Conservation (phyloP, 2,329 filamentous ascomycete species). For the Allantophomopsis cytisporea region DNA sequence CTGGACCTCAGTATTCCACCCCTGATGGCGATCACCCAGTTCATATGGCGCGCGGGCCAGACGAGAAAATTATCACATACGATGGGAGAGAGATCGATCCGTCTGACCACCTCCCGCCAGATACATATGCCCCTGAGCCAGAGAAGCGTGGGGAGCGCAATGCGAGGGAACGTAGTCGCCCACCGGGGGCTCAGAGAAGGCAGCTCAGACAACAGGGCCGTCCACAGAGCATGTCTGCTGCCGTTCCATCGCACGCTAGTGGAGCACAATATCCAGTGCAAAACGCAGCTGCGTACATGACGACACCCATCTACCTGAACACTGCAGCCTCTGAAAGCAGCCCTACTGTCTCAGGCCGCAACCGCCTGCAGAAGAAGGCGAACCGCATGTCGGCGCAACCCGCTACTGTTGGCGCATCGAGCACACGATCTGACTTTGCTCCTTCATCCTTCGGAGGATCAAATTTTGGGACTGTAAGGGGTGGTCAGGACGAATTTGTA, state of each 20-base stretch:
- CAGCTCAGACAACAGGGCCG: slow-evolving; percentile 34
- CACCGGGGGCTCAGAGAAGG: slow-evolving; percentile 39
- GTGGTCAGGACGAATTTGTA: slow-evolving; percentile 12
- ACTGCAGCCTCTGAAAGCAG: slow-evolving; percentile 20
- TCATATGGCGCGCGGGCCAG: slow-evolving; percentile 24
- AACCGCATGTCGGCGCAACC: slow-evolving; percentile 9
- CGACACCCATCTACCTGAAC: slow-evolving; percentile 7
- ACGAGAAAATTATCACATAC: slow-evolving; percentile 60
- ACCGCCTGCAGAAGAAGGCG: slow-evolving; percentile 51
- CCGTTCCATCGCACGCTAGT: slow-evolving; percentile 7
- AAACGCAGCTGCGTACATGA: no score
- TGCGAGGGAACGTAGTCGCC: slow-evolving; percentile 31
- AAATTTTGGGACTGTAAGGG: no score
- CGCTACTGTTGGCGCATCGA: slow-evolving; percentile 10
- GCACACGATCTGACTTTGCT: slow-evolving; percentile 14
- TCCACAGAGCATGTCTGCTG: slow-evolving; percentile 29
- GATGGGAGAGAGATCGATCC: slow-evolving; percentile 70
- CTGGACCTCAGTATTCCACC: slow-evolving; percentile 15
- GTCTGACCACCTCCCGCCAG: slow-evolving; percentile 63
- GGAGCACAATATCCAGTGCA: no score
- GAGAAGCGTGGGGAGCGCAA: slow-evolving; percentile 23
- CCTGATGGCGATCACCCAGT: slow-evolving; percentile 1
- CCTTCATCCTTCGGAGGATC: slow-evolving; percentile 8
- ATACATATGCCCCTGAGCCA: slow-evolving; percentile 66
- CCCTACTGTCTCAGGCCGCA: slow-evolving; percentile 29